These are phyloP conservation scores for Dimocarpus longan DNA, from an alignment of 345 rosid species.

Conservation along the genomic window DNA sequence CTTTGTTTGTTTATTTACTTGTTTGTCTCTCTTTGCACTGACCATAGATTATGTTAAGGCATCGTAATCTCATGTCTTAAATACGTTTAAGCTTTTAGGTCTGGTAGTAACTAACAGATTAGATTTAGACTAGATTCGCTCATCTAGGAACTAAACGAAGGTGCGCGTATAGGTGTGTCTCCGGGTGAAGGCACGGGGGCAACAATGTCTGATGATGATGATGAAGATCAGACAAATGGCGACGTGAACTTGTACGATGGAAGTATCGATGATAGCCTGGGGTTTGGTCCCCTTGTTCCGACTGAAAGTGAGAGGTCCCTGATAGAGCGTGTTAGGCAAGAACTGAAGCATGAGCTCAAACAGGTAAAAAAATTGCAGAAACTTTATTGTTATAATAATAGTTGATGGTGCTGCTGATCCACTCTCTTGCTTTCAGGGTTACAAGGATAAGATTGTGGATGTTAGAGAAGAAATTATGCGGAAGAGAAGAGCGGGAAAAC, in stretches of 20 bases:
- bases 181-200: slow-evolving; percentile 84
- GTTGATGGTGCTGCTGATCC: slow-evolving; percentile 18
- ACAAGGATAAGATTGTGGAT: slow-evolving; percentile 89
- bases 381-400: background rate
- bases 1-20: background rate
- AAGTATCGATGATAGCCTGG: slow-evolving; percentile 66
- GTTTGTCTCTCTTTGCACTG: background rate
- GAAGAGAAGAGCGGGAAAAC: slow-evolving; percentile 86
- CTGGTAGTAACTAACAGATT: background rate
- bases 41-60: no score
- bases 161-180: slow-evolving; percentile 56
- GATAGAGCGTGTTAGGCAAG: slow-evolving; percentile 87
- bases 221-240: slow-evolving; percentile 73
- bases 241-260: slow-evolving; percentile 58
- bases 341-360: slow-evolving; percentile 87
- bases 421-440: slow-evolving; percentile 44
- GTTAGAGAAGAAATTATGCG: slow-evolving; percentile 87
- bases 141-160: slow-evolving; percentile 15
- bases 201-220: slow-evolving; percentile 90
- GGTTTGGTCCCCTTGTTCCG: slow-evolving; percentile 83
- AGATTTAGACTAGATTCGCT: slow-evolving; percentile 6
- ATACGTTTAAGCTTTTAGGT: no score
- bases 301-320: slow-evolving; percentile 83
- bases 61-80: no score
- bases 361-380: slow-evolving; percentile 46